Evolutionary conservation across 192 early-diverging fungal species (phyloP), one percentile per base, ranked within the genome.

Genomic region (Dimargaris cristalligena): DNA sequence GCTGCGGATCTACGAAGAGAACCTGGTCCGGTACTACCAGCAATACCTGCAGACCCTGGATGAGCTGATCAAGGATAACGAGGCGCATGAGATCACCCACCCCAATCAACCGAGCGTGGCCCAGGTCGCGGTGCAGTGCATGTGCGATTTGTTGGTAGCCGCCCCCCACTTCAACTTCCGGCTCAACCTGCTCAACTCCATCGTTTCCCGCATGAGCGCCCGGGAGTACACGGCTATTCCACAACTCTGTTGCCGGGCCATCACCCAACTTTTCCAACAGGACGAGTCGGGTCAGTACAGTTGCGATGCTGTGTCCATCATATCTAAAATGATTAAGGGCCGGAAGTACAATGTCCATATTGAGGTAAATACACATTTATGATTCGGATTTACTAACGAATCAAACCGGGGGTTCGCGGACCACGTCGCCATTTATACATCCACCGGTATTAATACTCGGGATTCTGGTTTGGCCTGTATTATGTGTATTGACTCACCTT

Each of bases 141-240:
- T 95, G 73, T 84, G 87, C 41, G 81, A 87, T 47, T 77, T 98
- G 4, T 71, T 94, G 50, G 85, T 73, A 8, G 74, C 78, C 20
- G 78, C 86, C 16, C 82, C 95, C 20, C 93, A 96, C 67, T 98
- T 98, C 74, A 98, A 98, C 75, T 98, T 91, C 66, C 83, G 93
- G 46, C 67, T 84, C 45, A 91, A 98, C 62, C 65, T 98, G 33
- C 78, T 98, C 74, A 85, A 83, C 2, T 79, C 86, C 1, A 66
- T 96, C 30, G 81, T 96, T 8, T 72, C 77, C 20, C 81, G 84
- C 49, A 88, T 92, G 79, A 84, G 76, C 62, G 72, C 72, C 38
- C 60, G 63, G 50, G 41, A 73, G 54, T 73, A 79, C 61, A 68
- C 83, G 61, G 62, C 74, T 46, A 78, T 89, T 54, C 74, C 85